Evolutionary conservation across 805 yeast species (phyloP), one percentile per base, ranked within the genome.

Genomic region (Suhomyces faveliae): DNA sequence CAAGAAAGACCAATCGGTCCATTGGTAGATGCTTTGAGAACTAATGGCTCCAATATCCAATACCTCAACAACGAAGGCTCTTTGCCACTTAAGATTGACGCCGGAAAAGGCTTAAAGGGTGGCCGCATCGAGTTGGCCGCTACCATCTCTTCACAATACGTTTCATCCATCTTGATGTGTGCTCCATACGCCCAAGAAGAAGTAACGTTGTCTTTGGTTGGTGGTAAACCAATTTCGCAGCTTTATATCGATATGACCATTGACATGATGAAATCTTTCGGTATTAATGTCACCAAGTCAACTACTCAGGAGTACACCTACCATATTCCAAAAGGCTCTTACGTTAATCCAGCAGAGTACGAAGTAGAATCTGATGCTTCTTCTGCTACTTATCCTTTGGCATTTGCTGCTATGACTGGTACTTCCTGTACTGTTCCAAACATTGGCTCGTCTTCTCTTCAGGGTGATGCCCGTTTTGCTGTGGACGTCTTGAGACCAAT

Each of bases 1-100:
- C 96, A 91, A 67, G 95, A 91, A 67, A 79, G 99, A 59, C 99
- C 99, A 15, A 89, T 89, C 58, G 98, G 96, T 25, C 97, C 98
- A 2, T 77, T 94, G 48, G 97, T 94, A 10, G 96, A 90, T 58
- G 96, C 99, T 4, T 74, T 94, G 55, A 77, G 85, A 47, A 68
- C 79, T 8, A 92, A 91, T 58, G 98, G 98, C 35, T 81, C 90
- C 2, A 61, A 71, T 10, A 79, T 94, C 42, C 83, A 81, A 35
- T 94, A 89, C 61, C 66, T 84, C 54, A 89, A 88, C 57, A 73
- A 68, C 22, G 74, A 78, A 51, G 97, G 96, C n/a, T 88, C 95
- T 6, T 73, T 94, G 49, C 99, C 99, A 2, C 73, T 94, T 59
- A 77, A 78, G 44, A 81, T 91, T 35, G 60, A 74, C 48, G 83